These are phyloP conservation scores for Crithidia bombi DNA, from an alignment of 208 protist species.

Conservation along the genomic window DNA sequence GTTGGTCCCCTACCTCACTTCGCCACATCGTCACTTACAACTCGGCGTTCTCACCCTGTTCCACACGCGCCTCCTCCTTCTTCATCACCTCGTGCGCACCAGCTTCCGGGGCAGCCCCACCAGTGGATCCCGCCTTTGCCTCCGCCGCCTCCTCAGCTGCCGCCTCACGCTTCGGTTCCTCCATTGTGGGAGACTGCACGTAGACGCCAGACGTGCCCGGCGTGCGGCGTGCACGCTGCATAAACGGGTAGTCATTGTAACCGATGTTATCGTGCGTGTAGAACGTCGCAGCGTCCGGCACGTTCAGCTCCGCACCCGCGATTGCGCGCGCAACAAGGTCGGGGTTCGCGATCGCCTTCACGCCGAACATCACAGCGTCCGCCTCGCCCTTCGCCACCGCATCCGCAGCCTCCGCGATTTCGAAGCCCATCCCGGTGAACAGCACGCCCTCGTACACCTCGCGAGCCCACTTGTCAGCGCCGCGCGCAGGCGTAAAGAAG, in stretches of 20 bases:
- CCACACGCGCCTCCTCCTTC: too few species aligned
- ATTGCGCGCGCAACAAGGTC: constrained; percentile 59
- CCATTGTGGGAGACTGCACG: background rate
- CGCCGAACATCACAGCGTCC: constrained; percentile 67
- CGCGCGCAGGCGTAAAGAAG: constrained; percentile 26
- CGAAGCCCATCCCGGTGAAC: constrained; percentile 55
- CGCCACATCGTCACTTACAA: too few species aligned
- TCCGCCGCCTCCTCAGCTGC: too few species aligned
- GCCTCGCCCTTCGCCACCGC: constrained; percentile 39
- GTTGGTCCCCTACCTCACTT: too few species aligned
- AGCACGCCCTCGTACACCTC: constrained; percentile 54
- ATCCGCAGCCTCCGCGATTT: constrained; percentile 43
- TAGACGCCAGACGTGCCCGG: background rate
- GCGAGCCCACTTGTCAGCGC: constrained; percentile 55
- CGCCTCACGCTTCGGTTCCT: background rate
- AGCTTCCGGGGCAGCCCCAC: too few species aligned
- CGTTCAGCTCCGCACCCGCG: constrained; percentile 43
- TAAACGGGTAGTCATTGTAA: constrained; percentile 59
- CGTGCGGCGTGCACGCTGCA: background rate
- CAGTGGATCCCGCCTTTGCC: too few species aligned
- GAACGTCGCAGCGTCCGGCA: constrained; percentile 16
- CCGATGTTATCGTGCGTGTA: constrained; percentile 27
- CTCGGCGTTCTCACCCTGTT: too few species aligned
- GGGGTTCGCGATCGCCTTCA: constrained; percentile 69
- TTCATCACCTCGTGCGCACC: too few species aligned